phyloP scores from a whole-genome alignment of 169 alveolate species.

The Amoebophrya sp. region DNA sequence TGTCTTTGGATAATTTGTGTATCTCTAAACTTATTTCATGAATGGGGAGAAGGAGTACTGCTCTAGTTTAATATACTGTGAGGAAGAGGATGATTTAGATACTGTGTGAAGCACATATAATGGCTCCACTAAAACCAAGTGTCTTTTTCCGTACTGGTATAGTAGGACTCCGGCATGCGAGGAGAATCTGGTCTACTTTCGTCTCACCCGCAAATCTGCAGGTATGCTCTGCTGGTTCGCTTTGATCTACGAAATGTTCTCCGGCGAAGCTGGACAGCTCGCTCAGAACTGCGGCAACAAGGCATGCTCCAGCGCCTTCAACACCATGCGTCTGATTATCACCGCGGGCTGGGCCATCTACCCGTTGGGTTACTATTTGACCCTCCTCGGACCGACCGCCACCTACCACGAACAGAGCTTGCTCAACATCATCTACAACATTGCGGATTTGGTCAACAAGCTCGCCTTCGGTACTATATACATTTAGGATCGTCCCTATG shows the following conservation, averaged over 20 bases:
- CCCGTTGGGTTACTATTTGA: conserved; percentile 13
- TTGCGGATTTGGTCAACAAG: conserved; percentile 15
- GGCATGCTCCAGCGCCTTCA: background rate
- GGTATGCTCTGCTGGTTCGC: conserved; percentile 27
- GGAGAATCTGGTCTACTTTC: too few species aligned
- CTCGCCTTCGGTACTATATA: background rate
- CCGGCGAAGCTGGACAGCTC: conserved; percentile 12
- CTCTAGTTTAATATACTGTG: too few species aligned
- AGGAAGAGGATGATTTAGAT: too few species aligned
- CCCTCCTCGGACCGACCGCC: conserved; percentile 23
- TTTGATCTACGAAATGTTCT: background rate
- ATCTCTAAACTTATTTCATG: too few species aligned
- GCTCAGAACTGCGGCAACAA: background rate
- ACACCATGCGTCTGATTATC: conserved; percentile 21
- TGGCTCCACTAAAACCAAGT: too few species aligned
- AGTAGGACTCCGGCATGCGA: too few species aligned
- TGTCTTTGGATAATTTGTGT: too few species aligned
- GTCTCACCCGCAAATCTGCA: background rate
- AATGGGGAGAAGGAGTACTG: too few species aligned
- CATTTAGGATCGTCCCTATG: background rate
- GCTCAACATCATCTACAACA: conserved; percentile 19
- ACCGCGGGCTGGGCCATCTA: conserved; percentile 27
- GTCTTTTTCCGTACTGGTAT: too few species aligned
- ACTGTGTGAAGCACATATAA: too few species aligned
- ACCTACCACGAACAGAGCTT: conserved; percentile 9